Evolutionary conservation across 2,329 filamentous ascomycete species (phyloP), one percentile per base, ranked within the genome.

Genomic region (Westerdykella aurantiaca): DNA sequence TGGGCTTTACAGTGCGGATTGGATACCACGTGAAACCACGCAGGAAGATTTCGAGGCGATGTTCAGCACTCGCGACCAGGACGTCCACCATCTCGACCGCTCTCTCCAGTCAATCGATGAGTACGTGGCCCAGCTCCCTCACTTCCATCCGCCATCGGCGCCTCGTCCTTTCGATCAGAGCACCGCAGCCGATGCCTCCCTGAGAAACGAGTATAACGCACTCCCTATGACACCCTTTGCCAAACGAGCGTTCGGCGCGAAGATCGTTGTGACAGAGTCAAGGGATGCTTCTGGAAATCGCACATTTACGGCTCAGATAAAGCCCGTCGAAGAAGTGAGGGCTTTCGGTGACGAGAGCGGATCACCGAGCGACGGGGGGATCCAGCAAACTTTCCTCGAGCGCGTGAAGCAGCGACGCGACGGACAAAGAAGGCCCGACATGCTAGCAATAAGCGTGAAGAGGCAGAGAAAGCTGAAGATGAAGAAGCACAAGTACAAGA

Each of bases 401-500:
- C 83, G 86, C 53, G 81, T 87, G 74, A 78, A 80, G 40, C 71
- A 76, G 59, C 79, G 83, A 50, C 68, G 67, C 40, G 51, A 44
- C 34, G 45, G 49, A 58, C 54, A 59, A 67, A 66, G 42, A 41
- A 65, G 58, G 57, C 60, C 49, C 61, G 59, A 67, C 47, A 90
- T 95, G 84, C 72, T 83, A 48, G 80, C 88, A 51, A 88, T 98
- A 65, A 95, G 88, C 64, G 91, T 96, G 57, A 89, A 85, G 77
- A 80, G 93, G 69, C 88, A 95, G 71, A 78, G 89, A 64, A 94
- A 93, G 74, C 74, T 96, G 63, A 95, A 89, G 81, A 98, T 98
- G 90, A 98, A 98, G 86, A 98, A 97, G 81, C 91, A 97, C 80
- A 98, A 98, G 83, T 95, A 95, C 72, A 97, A 96, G 89, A 98